Conservation (phyloP, 352 stramenopile species). For the Poterioochromonas sp. region DNA sequence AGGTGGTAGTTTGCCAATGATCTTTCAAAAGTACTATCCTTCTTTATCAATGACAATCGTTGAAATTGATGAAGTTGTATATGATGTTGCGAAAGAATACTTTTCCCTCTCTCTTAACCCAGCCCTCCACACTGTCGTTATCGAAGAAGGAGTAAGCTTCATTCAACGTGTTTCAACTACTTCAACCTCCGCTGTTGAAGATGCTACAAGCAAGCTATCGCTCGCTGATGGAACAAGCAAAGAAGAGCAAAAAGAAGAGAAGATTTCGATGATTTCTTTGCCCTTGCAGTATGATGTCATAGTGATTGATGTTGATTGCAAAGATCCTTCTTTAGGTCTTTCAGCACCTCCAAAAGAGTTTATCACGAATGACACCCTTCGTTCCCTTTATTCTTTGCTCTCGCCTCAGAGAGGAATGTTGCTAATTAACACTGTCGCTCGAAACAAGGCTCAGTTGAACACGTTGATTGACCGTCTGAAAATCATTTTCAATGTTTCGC, state of each 20-base stretch:
- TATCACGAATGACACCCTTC: neutral
- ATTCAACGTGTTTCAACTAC: neutral
- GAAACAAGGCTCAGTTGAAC: neutral
- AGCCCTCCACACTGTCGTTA: neutral
- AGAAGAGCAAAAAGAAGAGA: too few species aligned
- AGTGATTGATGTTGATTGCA: slow-evolving; percentile 19
- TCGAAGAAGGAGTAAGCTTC: slow-evolving; percentile 7
- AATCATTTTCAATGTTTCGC: too few species aligned
- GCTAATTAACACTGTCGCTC: slow-evolving; percentile 23
- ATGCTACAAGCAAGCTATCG: too few species aligned
- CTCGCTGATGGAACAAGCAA: too few species aligned
- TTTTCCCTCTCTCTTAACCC: neutral
- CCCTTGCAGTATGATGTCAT: slow-evolving; percentile 26
- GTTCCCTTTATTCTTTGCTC: neutral
- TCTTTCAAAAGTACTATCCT: slow-evolving; percentile 12
- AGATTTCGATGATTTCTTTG: too few species aligned
- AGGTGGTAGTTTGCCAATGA: slow-evolving; percentile 18
- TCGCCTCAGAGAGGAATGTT: neutral
- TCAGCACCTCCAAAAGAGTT: slow-evolving; percentile 11
- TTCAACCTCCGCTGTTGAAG: neutral
- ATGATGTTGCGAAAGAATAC: slow-evolving; percentile 6
- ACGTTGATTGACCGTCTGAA: neutral
- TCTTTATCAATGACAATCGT: neutral
- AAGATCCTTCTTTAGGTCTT: slow-evolving; percentile 21
- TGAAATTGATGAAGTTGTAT: neutral